phyloP scores from a whole-genome alignment of 306 rosid genomes.

The Cicer chorassanicum region DNA sequence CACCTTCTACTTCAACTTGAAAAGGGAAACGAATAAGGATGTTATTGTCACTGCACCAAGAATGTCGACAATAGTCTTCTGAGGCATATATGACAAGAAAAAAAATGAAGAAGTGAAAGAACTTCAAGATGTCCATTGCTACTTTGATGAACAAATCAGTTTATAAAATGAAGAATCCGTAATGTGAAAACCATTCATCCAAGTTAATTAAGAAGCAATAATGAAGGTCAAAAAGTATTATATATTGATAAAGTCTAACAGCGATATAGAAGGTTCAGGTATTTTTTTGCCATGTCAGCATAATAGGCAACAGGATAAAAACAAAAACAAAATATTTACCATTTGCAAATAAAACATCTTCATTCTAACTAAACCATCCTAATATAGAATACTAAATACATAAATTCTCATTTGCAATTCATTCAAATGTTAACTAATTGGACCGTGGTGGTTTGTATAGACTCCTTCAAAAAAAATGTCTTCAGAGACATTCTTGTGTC shows the following conservation, averaged over 20 bases:
- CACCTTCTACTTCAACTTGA: conserved; percentile 42
- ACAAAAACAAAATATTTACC: background rate
- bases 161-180: conserved; percentile 17
- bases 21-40: conserved; percentile 70
- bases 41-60: conserved; percentile 48
- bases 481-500: conserved; percentile 6
- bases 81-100: conserved; percentile 42
- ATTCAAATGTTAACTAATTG: background rate
- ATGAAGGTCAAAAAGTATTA: conserved; percentile 51
- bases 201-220: conserved; percentile 32
- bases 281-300: conserved; percentile 38
- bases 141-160: conserved; percentile 32
- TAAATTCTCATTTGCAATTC: background rate
- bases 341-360: background rate
- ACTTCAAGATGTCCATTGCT: conserved; percentile 47
- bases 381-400: background rate
- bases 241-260: conserved; percentile 31
- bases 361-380: background rate
- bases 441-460: background rate
- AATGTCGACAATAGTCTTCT: conserved; percentile 44
- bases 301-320: background rate
- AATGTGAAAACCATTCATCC: conserved; percentile 20
- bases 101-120: conserved; percentile 48
- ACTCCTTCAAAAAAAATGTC: background rate
- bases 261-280: background rate